A percentile compares a stretch with the other conserved stretches of the same genome.
These are phyloP conservation scores for Cylindrotheca closterium DNA, from an alignment of 108 stramenopile species.

Conservation along the genomic window DNA sequence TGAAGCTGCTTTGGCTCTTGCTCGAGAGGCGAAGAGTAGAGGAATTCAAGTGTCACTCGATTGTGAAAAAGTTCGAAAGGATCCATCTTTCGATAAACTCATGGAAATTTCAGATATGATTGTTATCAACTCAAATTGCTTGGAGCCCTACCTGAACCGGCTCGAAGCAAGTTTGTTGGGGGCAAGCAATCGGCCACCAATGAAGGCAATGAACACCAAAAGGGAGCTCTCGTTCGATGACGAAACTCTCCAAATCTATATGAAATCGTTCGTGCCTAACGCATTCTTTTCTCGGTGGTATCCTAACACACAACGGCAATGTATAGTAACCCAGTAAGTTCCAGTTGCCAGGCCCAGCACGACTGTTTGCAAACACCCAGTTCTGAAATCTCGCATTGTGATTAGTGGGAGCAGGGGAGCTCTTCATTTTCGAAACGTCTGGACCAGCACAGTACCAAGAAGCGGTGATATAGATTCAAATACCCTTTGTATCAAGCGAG, in stretches of 20 bases:
- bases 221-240: background rate
- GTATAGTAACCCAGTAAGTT: slow-evolving; percentile 36
- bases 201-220: slow-evolving; percentile 10
- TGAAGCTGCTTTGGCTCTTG: slow-evolving; percentile 34
- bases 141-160: slow-evolving; percentile 33
- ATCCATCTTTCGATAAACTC: slow-evolving; percentile 33
- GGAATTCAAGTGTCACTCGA: slow-evolving; percentile 46
- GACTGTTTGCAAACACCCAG: background rate
- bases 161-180: slow-evolving; percentile 20
- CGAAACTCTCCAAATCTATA: slow-evolving; percentile 3
- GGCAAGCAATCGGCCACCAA: background rate
- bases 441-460: too few relatives aligned
- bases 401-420: slow-evolving; percentile 35
- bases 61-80: slow-evolving; percentile 54
- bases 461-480: too few relatives aligned
- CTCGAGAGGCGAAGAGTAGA: slow-evolving; percentile 37
- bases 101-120: slow-evolving; percentile 31
- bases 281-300: slow-evolving; percentile 38
- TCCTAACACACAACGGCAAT: slow-evolving; percentile 12
- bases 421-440: slow-evolving; percentile 18
- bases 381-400: background rate
- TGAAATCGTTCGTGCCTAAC: slow-evolving; percentile 27
- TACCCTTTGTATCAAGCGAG: too few relatives aligned
- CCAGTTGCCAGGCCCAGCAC: background rate
- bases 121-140: slow-evolving; percentile 38